Evolutionary conservation across 1,284 basidiomycete genomes (phyloP), one percentile per base, ranked within the genome.

Genomic region (Coniophora puteana): DNA sequence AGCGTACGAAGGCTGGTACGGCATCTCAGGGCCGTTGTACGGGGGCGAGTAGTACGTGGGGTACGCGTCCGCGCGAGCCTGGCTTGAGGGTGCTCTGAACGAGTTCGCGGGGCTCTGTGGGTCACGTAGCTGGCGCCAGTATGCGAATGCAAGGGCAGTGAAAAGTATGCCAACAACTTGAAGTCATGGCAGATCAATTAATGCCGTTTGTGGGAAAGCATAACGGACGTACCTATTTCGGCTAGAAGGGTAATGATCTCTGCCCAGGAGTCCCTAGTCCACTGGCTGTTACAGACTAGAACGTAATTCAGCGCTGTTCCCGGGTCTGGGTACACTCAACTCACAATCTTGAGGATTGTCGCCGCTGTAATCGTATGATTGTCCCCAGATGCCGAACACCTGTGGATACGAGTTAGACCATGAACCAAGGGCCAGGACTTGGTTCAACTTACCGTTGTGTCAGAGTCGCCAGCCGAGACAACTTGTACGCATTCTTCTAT

Each of bases 111-210:
- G 57, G 18, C 66, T 68, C 5, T 61, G 51, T 0, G 87, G 85
- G 57, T 90, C 83, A 22, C 77, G 68, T 8, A 78, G 55, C 63
- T 91, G 88, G 18, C 79, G 77, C 57, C 83, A 81, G 65, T 80
- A 91, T 8, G 70, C 68, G 53, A 82, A 81, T 1, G 78, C 74
- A 48, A 85, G 59, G 37, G 73, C 51, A 26, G 75, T 69, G 67
- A 88, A 86, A 40, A 87, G 55, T 16, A 68, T 47, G 41, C 79
- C 67, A 28, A 80, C 52, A 36, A 75, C 76, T 80, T 43, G 2
- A 20, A 1, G 25, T 22, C n/a, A n/a, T n/a, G n/a, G n/a, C n/a
- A 36, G 1, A 28, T 32, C 18, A 13, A 17, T 21, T 31, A 36
- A 32, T 26, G 11, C 18, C n/a, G n/a, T n/a, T 33, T 4, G 20